Percentiles rank a stretch among this genome's conserved stretches.
Conservation (phyloP, 1,284 basidiomycete species). For the Violaceomyces palustris region DNA sequence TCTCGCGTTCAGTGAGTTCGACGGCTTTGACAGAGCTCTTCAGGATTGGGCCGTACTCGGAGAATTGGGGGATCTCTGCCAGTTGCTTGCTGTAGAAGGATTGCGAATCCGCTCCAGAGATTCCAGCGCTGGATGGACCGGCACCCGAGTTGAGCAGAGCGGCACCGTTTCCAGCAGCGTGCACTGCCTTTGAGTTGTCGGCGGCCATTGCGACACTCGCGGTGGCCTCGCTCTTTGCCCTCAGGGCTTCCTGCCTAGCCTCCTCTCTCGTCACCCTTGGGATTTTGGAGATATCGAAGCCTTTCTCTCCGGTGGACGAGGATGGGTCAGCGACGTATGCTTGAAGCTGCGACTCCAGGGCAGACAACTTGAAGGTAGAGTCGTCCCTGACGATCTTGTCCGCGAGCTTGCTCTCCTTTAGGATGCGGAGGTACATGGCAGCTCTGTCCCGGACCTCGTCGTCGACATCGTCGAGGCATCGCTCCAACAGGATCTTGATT, state of each 20-base stretch:
- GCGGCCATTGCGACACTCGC: constrained; percentile 47
- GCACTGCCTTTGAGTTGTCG: constrained; percentile 31
- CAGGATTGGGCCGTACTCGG: constrained; percentile 76
- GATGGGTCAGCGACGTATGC: constrained; percentile 39
- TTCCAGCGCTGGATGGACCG: no score
- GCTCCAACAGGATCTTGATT: constrained; percentile 64
- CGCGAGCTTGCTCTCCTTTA: constrained; percentile 74
- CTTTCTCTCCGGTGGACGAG: constrained; percentile 15
- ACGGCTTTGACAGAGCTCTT: constrained; percentile 76
- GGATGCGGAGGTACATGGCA: constrained; percentile 73
- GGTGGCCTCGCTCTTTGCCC: constrained; percentile 44
- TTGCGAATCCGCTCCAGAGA: constrained; percentile 14
- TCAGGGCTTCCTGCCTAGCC: constrained; percentile 38
- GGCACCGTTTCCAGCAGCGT: constrained; percentile 3
- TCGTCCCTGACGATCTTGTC: constrained; percentile 87
- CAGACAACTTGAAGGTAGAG: constrained; percentile 53
- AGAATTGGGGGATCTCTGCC: constrained; percentile 77
- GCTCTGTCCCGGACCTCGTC: constrained; percentile 98
- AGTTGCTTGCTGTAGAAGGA: constrained; percentile 79
- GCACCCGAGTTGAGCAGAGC: constrained; percentile 8
- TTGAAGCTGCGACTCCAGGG: constrained; percentile 40
- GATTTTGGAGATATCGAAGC: constrained; percentile 42
- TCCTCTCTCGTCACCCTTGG: constrained; percentile 43
- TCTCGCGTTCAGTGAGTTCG: constrained; percentile 91
- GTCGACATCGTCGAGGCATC: constrained; percentile 95